Conservation (phyloP, 768 basidiomycete genomes). For the Basidioascus undulatus region DNA sequence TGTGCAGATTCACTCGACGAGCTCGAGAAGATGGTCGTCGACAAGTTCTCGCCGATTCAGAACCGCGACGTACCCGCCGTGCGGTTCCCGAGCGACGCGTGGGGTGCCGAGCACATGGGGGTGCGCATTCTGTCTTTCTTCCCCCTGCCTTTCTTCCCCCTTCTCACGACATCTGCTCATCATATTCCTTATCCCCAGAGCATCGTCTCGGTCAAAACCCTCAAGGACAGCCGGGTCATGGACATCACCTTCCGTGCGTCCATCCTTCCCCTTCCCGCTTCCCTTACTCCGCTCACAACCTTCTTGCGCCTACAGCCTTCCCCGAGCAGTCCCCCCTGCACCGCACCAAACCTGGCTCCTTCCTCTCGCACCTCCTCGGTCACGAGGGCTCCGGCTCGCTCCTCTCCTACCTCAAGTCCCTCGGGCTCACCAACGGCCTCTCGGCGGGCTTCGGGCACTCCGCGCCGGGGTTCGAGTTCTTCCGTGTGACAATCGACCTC, state of each 20-base stretch:
- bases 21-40: slow-evolving; percentile 11
- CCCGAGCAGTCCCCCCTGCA: slow-evolving; percentile 18
- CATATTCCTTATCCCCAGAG: slow-evolving; percentile 5
- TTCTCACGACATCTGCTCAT: background rate
- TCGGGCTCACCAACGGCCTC: slow-evolving; percentile 21
- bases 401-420: slow-evolving; percentile 58
- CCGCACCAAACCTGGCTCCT: slow-evolving; percentile 57
- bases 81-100: slow-evolving; percentile 12
- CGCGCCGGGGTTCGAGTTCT: slow-evolving; percentile 51
- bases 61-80: slow-evolving; percentile 11
- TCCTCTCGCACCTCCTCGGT: slow-evolving; percentile 40
- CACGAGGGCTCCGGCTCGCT: slow-evolving; percentile 56
- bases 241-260: slow-evolving; percentile 23
- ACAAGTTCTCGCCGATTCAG: slow-evolving; percentile 13
- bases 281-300: too few species aligned
- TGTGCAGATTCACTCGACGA: slow-evolving; percentile 15
- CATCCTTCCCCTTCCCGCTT: too few species aligned
- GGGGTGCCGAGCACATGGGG: slow-evolving; percentile 9
- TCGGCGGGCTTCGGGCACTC: slow-evolving; percentile 45
- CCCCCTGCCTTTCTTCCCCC: background rate
- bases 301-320: too few species aligned
- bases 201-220: slow-evolving; percentile 20
- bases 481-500: slow-evolving; percentile 56
- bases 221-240: slow-evolving; percentile 20
- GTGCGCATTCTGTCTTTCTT: too few species aligned